Evolutionary conservation across 2,329 filamentous ascomycete species (phyloP).

Genomic region (Bisporella sp.): DNA sequence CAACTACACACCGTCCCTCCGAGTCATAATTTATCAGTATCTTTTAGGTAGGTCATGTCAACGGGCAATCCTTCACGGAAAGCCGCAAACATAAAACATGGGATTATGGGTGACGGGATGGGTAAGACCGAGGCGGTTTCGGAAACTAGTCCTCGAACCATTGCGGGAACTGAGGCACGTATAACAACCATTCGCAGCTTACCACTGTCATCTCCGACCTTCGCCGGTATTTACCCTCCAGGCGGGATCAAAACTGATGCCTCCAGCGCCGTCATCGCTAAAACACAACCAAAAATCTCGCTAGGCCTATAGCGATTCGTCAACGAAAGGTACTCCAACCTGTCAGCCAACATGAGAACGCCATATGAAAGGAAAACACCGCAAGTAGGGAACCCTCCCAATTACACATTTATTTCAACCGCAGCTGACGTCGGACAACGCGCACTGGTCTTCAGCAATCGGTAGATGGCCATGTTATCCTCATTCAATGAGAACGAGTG

Average conservation of each 20-base stretch:
- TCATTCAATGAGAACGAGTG: slow-evolving; percentile 41
- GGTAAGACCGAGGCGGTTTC: slow-evolving; percentile 7
- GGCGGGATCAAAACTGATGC: slow-evolving; percentile 4
- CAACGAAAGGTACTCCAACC: slow-evolving; percentile 40
- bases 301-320: slow-evolving; percentile 43
- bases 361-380: slow-evolving; percentile 14
- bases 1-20: neutral
- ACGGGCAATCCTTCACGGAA: slow-evolving; percentile 34
- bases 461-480: slow-evolving; percentile 31
- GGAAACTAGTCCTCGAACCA: slow-evolving; percentile 11
- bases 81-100: slow-evolving; percentile 42
- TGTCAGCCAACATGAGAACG: slow-evolving; percentile 34
- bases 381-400: slow-evolving; percentile 9
- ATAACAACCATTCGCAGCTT: slow-evolving; percentile 39
- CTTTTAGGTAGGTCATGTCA: slow-evolving; percentile 35
- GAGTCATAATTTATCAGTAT: slow-evolving; percentile 19
- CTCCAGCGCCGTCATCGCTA: slow-evolving; percentile 11
- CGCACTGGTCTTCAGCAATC: slow-evolving; percentile 30
- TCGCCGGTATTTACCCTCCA: slow-evolving; percentile 1
- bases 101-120: slow-evolving; percentile 35
- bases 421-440: slow-evolving; percentile 9
- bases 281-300: slow-evolving; percentile 32
- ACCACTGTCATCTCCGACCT: slow-evolving; percentile 8
- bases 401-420: slow-evolving; percentile 10
- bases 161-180: slow-evolving; percentile 51